Percentiles rank a stretch among this genome's conserved stretches.
These are phyloP conservation scores for Hydnomerulius pinastri DNA, from an alignment of 768 basidiomycete species.

Conservation along the genomic window DNA sequence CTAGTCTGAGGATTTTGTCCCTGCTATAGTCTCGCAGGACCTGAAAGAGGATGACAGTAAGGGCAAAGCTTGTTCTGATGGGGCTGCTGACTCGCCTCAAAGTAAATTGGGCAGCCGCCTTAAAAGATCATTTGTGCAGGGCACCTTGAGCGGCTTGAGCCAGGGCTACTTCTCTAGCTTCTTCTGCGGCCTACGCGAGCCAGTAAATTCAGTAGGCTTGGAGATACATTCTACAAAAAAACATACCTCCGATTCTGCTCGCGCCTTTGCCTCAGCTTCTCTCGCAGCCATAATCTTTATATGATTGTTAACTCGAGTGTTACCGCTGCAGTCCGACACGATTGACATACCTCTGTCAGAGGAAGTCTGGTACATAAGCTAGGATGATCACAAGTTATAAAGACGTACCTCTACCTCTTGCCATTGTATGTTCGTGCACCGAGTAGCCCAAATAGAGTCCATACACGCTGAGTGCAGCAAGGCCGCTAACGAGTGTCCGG, in stretches of 20 bases:
- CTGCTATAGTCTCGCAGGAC: too few relatives aligned
- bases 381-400: not conserved
- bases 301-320: not conserved
- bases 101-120: not conserved
- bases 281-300: constrained; percentile 22
- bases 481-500: constrained; percentile 32
- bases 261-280: constrained; percentile 23
- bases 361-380: not conserved
- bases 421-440: constrained; percentile 31
- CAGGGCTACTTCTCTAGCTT: constrained; percentile 30
- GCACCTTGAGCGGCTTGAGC: constrained; percentile 33
- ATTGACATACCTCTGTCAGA: constrained; percentile 21
- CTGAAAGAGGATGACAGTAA: too few relatives aligned
- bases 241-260: constrained; percentile 17
- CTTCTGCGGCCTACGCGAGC: constrained; percentile 21
- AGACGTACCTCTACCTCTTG: constrained; percentile 32
- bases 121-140: constrained; percentile 8
- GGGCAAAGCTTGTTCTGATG: too few relatives aligned
- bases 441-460: constrained; percentile 35
- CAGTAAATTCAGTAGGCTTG: not conserved
- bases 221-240: not conserved
- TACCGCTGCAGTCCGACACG: not conserved
- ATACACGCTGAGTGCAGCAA: constrained; percentile 28
- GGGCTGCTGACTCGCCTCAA: not conserved
- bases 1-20: too few relatives aligned